Conservation (phyloP, 106 monocot genomes). For the Ottelia alismoides region DNA sequence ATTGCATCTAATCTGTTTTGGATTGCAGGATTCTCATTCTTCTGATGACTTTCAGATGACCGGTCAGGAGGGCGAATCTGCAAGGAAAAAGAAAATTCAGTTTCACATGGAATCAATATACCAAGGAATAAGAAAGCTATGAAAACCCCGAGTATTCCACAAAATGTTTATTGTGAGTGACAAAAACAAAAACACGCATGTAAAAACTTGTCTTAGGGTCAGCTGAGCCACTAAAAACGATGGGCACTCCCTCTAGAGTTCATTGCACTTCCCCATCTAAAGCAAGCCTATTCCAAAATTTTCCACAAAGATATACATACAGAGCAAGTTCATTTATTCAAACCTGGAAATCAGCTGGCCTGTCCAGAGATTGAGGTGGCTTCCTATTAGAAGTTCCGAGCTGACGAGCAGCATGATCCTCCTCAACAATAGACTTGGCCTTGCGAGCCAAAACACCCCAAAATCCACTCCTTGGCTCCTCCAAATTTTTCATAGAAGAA, state of each 20-base stretch:
- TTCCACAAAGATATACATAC: too few relatives aligned
- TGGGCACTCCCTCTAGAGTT: too few relatives aligned
- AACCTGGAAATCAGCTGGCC: conserved; percentile 32
- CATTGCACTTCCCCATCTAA: too few relatives aligned
- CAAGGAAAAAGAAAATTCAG: not conserved
- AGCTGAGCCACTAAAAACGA: too few relatives aligned
- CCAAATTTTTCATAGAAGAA: conserved; percentile 44
- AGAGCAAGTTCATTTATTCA: not conserved
- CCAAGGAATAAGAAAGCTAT: too few relatives aligned
- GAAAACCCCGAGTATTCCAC: too few relatives aligned
- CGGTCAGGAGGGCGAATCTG: conserved; percentile 32
- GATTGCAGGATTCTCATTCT: conserved; percentile 31
- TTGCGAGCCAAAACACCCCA: conserved; percentile 9
- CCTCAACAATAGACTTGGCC: conserved; percentile 6
- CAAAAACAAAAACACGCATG: too few relatives aligned
- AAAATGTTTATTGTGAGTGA: too few relatives aligned
- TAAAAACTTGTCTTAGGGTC: too few relatives aligned
- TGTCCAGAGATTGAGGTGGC: conserved; percentile 9
- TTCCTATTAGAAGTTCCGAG: conserved; percentile 15
- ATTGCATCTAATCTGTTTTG: conserved; percentile 64
- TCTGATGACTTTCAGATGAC: conserved; percentile 27
- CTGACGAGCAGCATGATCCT: not conserved
- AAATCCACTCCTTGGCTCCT: conserved; percentile 43
- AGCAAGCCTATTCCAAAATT: too few relatives aligned
- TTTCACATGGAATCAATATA: too few relatives aligned